Conservation (phyloP, 805 yeast species). For the Scheffersomyces spartinae region DNA sequence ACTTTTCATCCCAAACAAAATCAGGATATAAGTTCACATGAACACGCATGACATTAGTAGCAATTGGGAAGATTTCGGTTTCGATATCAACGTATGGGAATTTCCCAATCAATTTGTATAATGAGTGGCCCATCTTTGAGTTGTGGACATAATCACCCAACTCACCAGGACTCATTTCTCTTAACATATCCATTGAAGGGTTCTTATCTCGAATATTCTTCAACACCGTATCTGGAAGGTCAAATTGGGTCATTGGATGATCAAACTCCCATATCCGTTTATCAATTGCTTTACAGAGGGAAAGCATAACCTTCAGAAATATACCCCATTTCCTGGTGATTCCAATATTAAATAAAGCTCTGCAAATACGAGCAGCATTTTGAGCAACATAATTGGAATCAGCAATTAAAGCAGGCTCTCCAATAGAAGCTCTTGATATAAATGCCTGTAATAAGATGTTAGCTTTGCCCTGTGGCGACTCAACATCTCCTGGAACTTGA, state of each 20-base stretch:
- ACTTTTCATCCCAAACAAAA: constrained; percentile 73
- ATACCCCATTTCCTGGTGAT: constrained; percentile 86
- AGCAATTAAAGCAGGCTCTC: constrained; percentile 72
- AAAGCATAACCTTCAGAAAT: constrained; percentile 60
- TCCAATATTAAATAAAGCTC: constrained; percentile 83
- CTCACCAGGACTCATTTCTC: constrained; percentile 66
- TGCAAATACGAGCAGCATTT: constrained; percentile 83
- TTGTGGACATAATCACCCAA: constrained; percentile 88
- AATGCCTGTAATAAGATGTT: constrained; percentile 81
- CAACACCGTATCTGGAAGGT: constrained; percentile 55
- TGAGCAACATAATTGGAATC: constrained; percentile 93
- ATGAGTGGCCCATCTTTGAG: constrained; percentile 50
- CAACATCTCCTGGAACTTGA: constrained; percentile 69
- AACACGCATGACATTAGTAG: constrained; percentile 75
- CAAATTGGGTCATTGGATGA: constrained; percentile 86
- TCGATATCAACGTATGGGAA: constrained; percentile 71
- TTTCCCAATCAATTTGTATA: constrained; percentile 49
- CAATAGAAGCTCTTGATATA: constrained; percentile 61
- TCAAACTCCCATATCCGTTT: constrained; percentile 78
- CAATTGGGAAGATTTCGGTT: constrained; percentile 81
- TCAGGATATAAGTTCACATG: constrained; percentile 62
- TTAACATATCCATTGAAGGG: constrained; percentile 58
- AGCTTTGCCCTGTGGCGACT: constrained; percentile 74
- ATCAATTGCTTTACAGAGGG: constrained; percentile 80
- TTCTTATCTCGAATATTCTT: constrained; percentile 51